phyloP scores from a whole-genome alignment of 2,329 filamentous ascomycete genomes.

The Calonectria leucothoes region DNA sequence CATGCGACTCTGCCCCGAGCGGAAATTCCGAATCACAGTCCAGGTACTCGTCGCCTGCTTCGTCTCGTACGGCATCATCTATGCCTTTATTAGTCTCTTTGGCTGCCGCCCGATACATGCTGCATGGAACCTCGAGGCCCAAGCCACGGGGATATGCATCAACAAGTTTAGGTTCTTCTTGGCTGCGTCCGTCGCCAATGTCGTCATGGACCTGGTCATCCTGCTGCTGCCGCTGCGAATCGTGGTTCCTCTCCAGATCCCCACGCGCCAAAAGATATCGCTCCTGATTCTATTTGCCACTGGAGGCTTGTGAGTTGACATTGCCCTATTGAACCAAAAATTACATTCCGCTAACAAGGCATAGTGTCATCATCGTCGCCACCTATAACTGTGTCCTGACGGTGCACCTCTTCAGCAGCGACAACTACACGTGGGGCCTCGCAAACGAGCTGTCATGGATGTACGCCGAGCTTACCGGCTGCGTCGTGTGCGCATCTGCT shows the following conservation, averaged over 20 bases:
- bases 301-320: constrained; percentile 8
- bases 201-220: constrained; percentile 29
- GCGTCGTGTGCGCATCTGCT: constrained; percentile 37
- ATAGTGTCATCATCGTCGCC: constrained; percentile 31
- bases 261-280: not conserved
- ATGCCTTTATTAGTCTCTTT: constrained; percentile 37
- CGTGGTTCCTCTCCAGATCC: not conserved
- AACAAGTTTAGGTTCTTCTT: constrained; percentile 40
- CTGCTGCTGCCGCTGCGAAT: not conserved
- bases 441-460: constrained; percentile 39
- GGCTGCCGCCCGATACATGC: constrained; percentile 37
- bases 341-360: not conserved
- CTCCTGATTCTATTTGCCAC: constrained; percentile 30
- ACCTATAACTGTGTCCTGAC: constrained; percentile 38
- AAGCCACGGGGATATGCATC: constrained; percentile 33
- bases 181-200: constrained; percentile 37
- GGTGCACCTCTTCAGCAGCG: constrained; percentile 31
- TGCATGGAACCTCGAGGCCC: constrained; percentile 34
- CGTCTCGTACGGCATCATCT: constrained; percentile 29
- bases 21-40: constrained; percentile 26
- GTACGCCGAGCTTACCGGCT: constrained; percentile 39
- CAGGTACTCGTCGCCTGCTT: not conserved
- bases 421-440: constrained; percentile 38
- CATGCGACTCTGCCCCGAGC: constrained; percentile 33
- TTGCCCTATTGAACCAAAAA: no score